Evolutionary conservation across 2,329 filamentous ascomycete species (phyloP), one percentile per base, ranked within the genome.

Genomic region (Hymenoscyphus occultus): DNA sequence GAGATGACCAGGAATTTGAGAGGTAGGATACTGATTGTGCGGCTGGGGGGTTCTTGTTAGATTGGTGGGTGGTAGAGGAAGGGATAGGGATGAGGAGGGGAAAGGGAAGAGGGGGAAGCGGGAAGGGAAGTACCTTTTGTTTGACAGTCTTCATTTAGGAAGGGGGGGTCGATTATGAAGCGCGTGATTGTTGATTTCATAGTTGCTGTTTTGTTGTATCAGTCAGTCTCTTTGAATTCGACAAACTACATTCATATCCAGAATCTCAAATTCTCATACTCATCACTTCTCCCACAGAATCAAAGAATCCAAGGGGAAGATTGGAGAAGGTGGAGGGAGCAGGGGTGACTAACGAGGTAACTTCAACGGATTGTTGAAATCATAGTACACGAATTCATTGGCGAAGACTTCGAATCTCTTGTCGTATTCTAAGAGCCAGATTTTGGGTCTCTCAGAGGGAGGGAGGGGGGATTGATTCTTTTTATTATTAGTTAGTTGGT

Each of bases 71-170:
- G 45, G 10, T 1, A 22, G 42, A 5, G 9, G n/a, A 14, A 22
- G 42, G 42, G n/a, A 22, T 48, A 14, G n/a, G 42, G 6, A 14
- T 5, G 2, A 4, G 10, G 1, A 19, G n/a, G 1, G n/a, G n/a
- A n/a, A 22, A 19, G n/a, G 4, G n/a, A 9, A 16, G 5, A 48
- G 28, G 2, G 28, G 28, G 28, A 28, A 28, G 28, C 0, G 28
- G 28, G 45, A 22, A 12, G 45, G 19, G 2, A 59, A 14, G 72
- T 78, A 90, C 88, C 81, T 80, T 92, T 93, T 0, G 90, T 92
- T 75, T 94, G 90, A 74, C 91, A 94, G 73, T 94, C 90, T 67
- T 90, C 84, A 75, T 86, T 92, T 42, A 94, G 80, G 75, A 94
- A 94, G 0, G 91, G 91, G 9, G 91, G 91, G 74, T 95, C 91